Percentiles rank a stretch among this genome's conserved stretches.
Evolutionary conservation across 108 stramenopile species (phyloP).

Genomic region (Chaetoceros muelleri): DNA sequence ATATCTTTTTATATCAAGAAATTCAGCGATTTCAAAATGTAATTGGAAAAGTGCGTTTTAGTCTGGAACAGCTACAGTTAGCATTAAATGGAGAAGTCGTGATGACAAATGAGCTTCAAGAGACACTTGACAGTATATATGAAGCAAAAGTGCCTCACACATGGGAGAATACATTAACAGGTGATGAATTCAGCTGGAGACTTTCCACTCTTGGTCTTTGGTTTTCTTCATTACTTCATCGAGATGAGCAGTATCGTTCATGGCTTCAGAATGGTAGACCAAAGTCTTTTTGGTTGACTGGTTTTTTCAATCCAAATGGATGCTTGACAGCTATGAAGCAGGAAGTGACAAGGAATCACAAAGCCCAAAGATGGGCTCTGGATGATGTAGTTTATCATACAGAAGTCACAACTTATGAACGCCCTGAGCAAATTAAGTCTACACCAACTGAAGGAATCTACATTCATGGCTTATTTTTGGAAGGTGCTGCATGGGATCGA

Average conservation of each 20-base stretch:
- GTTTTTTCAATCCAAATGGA: conserved; percentile 86
- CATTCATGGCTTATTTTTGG: conserved; percentile 76
- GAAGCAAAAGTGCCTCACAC: conserved; percentile 67
- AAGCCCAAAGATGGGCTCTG: conserved; percentile 78
- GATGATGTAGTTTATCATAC: conserved; percentile 81
- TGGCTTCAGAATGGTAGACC: conserved; percentile 74
- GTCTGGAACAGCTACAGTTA: conserved; percentile 64
- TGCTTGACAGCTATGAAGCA: conserved; percentile 88
- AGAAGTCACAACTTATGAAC: conserved; percentile 69
- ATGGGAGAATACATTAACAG: conserved; percentile 82
- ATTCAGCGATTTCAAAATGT: conserved; percentile 77
- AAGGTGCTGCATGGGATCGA: conserved; percentile 76
- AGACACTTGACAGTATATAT: conserved; percentile 64
- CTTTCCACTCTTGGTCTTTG: conserved; percentile 72
- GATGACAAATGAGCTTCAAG: conserved; percentile 74
- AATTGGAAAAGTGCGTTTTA: conserved; percentile 67
- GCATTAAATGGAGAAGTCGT: conserved; percentile 89
- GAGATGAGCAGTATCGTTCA: conserved; percentile 69
- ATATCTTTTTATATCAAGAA: conserved; percentile 88
- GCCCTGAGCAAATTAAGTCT: conserved; percentile 41
- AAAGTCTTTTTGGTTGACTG: conserved; percentile 75
- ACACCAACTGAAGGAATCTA: conserved; percentile 71
- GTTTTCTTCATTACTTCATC: conserved; percentile 67
- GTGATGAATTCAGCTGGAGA: conserved; percentile 87
- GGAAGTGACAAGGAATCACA: conserved; percentile 78